Base-by-base conservation (phyloP, 805 yeast species). In the Tetrapisispora fleetii region DNA sequence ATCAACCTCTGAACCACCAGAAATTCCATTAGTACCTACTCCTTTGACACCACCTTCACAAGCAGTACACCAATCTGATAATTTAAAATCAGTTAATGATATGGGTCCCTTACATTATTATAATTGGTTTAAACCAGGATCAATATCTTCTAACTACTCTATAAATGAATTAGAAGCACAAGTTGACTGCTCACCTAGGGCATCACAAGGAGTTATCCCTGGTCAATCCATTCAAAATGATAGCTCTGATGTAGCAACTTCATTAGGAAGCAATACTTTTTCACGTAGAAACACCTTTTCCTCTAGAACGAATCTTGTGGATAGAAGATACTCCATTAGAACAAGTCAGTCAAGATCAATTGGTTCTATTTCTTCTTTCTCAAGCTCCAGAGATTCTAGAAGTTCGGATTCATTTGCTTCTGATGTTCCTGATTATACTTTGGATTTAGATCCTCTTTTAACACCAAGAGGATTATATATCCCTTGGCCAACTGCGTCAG, bases 381-480 rank as follows among this genome's bases (percentile, higher is more conserved):
- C 28, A 5, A 32, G 37, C 30, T 46, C 45, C 16, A n/a, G 16
- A 3, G 19, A 18, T 16, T 33, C 28, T 27, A 30, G 17, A 11
- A 28, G 17, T n/a, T 40, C 42, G 2, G 33, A 19, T 17, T 4
- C 24, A 4, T 22, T 14, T 16, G 32, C 14, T 21, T 22, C 37
- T 11, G 28, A 21, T 9, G 17, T 7, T 30, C 11, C 43, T 17
- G 22, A 37, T 37, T 32, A 39, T 45, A 33, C 40, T 2, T 30
- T 45, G 33, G 61, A 68, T 24, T 50, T 82, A 67, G 88, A 82
- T 55, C 81, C 86, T 8, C 65, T 82, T 36, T 69, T 79, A 49
- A 72, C 81, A 38, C 93, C 95, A 9, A 71, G 95, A 52, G 73
- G 79, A 14, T 59, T 85, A 24, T 84, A 81, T 54, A 61, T 85